Evolutionary conservation across 192 early-diverging fungal species (phyloP).

Genomic region (Podila minutissima): DNA sequence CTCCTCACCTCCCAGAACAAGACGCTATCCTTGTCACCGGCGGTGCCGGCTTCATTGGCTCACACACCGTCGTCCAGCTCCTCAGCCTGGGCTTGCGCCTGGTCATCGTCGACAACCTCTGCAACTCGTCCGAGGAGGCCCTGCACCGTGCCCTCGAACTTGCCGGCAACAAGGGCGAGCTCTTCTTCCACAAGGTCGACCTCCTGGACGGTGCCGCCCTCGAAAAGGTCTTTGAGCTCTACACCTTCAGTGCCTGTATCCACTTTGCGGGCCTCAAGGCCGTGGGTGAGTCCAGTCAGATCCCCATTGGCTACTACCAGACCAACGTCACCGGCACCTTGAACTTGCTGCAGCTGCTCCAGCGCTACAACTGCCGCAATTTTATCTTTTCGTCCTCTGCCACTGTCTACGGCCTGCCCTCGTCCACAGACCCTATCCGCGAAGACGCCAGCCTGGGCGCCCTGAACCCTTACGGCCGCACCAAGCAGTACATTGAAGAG

Average conservation of each 20-base stretch:
- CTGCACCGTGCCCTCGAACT: slow-evolving; percentile 76
- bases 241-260: slow-evolving; percentile 67
- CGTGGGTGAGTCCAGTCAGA: slow-evolving; percentile 81
- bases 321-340: slow-evolving; percentile 94
- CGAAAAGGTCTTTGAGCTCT: slow-evolving; percentile 70
- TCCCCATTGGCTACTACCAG: slow-evolving; percentile 91
- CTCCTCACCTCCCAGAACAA: slow-evolving; percentile 14
- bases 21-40: slow-evolving; percentile 69
- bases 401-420: slow-evolving; percentile 84
- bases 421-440: slow-evolving; percentile 52
- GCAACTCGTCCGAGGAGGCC: slow-evolving; percentile 79
- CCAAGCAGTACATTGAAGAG: slow-evolving; percentile 88
- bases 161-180: slow-evolving; percentile 54
- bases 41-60: slow-evolving; percentile 92
- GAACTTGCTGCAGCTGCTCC: slow-evolving; percentile 83
- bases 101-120: slow-evolving; percentile 91
- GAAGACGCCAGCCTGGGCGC: slow-evolving; percentile 78
- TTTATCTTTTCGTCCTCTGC: slow-evolving; percentile 96
- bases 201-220: slow-evolving; percentile 80
- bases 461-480: slow-evolving; percentile 92
- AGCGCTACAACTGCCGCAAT: slow-evolving; percentile 80
- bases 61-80: slow-evolving; percentile 89
- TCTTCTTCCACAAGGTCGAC: slow-evolving; percentile 78
- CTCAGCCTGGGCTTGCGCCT: slow-evolving; percentile 73
- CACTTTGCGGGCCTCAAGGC: slow-evolving; percentile 93